Evolutionary conservation across 805 yeast genomes (phyloP).

Genomic region (Maudiozyma bulderi): DNA sequence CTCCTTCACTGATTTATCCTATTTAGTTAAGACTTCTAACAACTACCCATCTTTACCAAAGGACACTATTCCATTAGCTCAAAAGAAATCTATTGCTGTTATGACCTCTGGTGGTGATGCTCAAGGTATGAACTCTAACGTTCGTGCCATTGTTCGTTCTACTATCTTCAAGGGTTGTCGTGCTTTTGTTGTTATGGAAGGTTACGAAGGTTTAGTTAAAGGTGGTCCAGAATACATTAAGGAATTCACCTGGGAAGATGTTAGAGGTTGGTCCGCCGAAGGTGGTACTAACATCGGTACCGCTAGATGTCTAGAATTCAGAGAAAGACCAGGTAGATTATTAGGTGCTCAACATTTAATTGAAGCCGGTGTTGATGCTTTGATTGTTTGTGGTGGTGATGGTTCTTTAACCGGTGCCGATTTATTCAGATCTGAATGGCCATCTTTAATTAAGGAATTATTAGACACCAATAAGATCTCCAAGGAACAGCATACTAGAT

Average conservation of each 20-base stretch:
- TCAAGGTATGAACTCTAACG: slow-evolving; percentile 74
- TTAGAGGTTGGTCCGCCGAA: slow-evolving; percentile 55
- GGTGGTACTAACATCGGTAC: slow-evolving; percentile 80
- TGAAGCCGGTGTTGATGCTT: slow-evolving; percentile 63
- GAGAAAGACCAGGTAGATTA: slow-evolving; percentile 57
- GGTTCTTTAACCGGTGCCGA: slow-evolving; percentile 81
- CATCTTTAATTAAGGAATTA: slow-evolving; percentile 53
- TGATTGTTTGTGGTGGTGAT: slow-evolving; percentile 77
- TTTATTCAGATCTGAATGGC: slow-evolving; percentile 69
- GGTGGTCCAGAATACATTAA: slow-evolving; percentile 48
- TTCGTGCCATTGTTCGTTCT: slow-evolving; percentile 61
- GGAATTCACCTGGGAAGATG: slow-evolving; percentile 65
- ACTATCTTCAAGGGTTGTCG: slow-evolving; percentile 57
- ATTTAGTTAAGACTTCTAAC: slow-evolving; percentile 10
- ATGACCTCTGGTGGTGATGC: slow-evolving; percentile 82
- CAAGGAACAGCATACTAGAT: slow-evolving; percentile 35
- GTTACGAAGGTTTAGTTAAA: slow-evolving; percentile 61
- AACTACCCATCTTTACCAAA: slow-evolving; percentile 17
- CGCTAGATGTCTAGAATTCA: slow-evolving; percentile 61
- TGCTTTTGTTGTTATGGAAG: slow-evolving; percentile 62
- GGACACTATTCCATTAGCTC: background rate
- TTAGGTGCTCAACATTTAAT: slow-evolving; percentile 57
- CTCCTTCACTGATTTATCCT: slow-evolving; percentile 18
- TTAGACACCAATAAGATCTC: slow-evolving; percentile 39
- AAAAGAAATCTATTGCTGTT: slow-evolving; percentile 48